phyloP scores from a whole-genome alignment of 139 green algal species.

The Helicosporidium sp. region DNA sequence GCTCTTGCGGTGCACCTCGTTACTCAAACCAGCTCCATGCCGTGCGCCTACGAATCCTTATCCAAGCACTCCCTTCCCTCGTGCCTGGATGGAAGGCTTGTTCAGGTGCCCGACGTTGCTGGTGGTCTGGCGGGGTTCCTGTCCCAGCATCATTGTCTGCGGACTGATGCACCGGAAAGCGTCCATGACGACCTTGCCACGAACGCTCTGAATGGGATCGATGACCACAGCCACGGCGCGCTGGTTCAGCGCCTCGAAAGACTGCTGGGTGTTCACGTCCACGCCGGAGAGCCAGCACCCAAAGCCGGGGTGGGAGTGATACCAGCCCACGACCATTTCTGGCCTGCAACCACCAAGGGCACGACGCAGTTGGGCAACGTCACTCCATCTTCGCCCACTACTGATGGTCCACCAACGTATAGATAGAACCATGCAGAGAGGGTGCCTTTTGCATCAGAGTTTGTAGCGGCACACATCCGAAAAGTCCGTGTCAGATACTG shows the following conservation, averaged over 20 bases:
- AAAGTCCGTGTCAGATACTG: too few relatives aligned
- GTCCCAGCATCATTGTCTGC: conserved; percentile 98
- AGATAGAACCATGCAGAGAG: conserved; percentile 7
- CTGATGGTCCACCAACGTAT: too few relatives aligned
- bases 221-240: conserved; percentile 90
- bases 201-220: conserved; percentile 92
- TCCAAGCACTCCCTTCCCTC: conserved; percentile 3
- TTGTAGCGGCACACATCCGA: too few relatives aligned
- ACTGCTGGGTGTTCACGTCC: conserved; percentile 99
- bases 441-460: neutral
- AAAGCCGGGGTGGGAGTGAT: conserved; percentile 95
- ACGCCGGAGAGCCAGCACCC: conserved; percentile 98
- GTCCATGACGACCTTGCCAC: conserved; percentile 70
- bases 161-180: conserved; percentile 88
- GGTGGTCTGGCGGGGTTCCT: conserved; percentile 95
- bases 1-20: neutral
- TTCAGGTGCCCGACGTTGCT: conserved; percentile 93
- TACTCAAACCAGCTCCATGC: neutral
- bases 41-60: neutral
- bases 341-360: too few relatives aligned
- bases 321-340: conserved; percentile 99
- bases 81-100: conserved; percentile 86
- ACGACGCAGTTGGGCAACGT: too few relatives aligned
- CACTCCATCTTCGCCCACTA: too few relatives aligned
- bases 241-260: conserved; percentile 90